Percentiles rank a stretch among this genome's conserved stretches.
These are phyloP conservation scores for Fraxinus latifolia DNA, from an alignment of 305 asterid species.

Conservation along the genomic window DNA sequence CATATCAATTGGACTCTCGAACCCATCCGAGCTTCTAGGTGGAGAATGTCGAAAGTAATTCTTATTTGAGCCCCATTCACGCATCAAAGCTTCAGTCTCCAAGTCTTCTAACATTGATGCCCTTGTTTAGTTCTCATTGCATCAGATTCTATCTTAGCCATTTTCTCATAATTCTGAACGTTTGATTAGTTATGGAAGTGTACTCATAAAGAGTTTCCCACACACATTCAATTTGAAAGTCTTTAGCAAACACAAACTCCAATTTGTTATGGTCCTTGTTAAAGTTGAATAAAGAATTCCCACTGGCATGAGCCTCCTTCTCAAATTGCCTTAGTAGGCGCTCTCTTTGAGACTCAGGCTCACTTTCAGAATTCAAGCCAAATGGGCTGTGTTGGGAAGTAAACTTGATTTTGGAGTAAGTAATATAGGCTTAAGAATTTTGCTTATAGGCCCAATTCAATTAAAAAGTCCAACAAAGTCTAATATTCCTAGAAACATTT, in stretches of 20 bases:
- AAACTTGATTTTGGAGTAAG: no score
- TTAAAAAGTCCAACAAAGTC: no score
- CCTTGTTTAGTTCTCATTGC: not conserved
- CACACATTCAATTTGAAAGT: not conserved
- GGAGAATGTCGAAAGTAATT: slow-evolving; percentile 63
- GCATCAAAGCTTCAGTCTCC: slow-evolving; percentile 68
- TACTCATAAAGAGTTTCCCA: not conserved
- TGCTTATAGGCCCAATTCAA: no score
- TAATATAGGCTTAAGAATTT: no score
- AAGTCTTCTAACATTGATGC: not conserved
- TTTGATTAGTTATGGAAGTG: not conserved
- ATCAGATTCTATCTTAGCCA: not conserved
- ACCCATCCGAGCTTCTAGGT: slow-evolving; percentile 45
- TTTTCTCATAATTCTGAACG: not conserved
- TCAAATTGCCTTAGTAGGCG: not conserved
- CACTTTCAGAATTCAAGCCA: not conserved
- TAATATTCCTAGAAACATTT: no score
- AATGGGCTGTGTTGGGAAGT: not conserved
- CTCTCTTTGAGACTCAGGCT: not conserved
- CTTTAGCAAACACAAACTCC: not conserved
- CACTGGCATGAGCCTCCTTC: not conserved
- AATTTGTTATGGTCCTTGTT: not conserved
- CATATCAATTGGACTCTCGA: slow-evolving; percentile 61
- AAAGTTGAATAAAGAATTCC: not conserved
- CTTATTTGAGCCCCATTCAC: slow-evolving; percentile 73